Conservation (phyloP, 2,329 filamentous ascomycete genomes). For the Cladophialophora bantiana region DNA sequence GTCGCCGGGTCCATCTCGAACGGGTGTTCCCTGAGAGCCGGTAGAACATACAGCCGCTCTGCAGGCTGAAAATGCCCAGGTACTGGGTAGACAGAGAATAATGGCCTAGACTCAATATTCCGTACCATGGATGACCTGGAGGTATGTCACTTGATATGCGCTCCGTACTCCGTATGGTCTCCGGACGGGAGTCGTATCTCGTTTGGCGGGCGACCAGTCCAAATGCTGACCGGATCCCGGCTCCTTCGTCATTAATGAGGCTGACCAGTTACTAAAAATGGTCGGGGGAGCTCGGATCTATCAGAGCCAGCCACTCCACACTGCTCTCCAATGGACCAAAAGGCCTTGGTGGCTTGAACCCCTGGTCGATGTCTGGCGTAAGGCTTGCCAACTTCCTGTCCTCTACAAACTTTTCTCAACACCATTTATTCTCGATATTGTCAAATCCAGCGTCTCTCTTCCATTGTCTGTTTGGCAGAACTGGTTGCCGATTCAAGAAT, state of each 20-base stretch:
- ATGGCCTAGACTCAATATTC: background rate
- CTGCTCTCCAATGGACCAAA: background rate
- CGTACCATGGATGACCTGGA: background rate
- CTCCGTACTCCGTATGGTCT: background rate
- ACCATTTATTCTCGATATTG: background rate
- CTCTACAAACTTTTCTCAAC: background rate
- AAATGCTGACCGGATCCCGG: background rate
- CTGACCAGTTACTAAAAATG: constrained; percentile 22
- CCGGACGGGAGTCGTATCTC: constrained; percentile 14
- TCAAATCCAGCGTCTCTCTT: background rate
- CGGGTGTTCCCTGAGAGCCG: background rate
- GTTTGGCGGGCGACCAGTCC: constrained; percentile 4
- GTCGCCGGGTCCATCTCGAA: background rate
- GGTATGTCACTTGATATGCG: background rate
- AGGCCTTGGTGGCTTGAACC: background rate
- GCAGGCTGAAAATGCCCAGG: background rate
- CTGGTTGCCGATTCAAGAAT: background rate
- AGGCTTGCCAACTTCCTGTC: background rate
- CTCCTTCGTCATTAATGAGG: constrained; percentile 4
- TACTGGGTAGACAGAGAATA: too few species aligned
- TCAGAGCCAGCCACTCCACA: constrained; percentile 6
- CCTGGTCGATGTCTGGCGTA: background rate
- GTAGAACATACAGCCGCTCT: constrained; percentile 16
- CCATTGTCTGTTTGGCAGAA: background rate
- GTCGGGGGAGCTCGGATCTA: constrained; percentile 15